Percentiles rank a stretch among this genome's conserved stretches.
phyloP scores from a whole-genome alignment of 192 early-diverging fungal species.

The Ramicandelaber brevisporus region DNA sequence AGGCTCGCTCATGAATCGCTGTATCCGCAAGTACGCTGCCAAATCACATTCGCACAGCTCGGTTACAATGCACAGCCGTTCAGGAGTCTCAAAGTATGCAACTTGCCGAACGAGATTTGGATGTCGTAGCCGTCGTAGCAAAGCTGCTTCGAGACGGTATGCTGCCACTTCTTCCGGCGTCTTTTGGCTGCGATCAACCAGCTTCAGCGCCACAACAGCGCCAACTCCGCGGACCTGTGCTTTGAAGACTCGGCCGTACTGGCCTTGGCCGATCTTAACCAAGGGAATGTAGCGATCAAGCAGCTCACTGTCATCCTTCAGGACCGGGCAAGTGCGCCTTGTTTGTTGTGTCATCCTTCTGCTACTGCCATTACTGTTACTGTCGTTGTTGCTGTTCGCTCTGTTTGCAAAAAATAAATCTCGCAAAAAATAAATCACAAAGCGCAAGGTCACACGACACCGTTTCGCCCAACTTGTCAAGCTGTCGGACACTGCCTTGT shows the following conservation, averaged over 20 bases:
- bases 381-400: too few species aligned
- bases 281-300: constrained; percentile 2
- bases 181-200: constrained; percentile 1
- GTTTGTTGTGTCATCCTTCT: too few species aligned
- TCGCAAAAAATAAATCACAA: too few species aligned
- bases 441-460: too few species aligned
- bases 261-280: constrained; percentile 2
- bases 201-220: constrained; percentile 1
- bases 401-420: too few species aligned
- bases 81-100: background rate
- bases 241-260: constrained; percentile 3
- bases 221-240: constrained; percentile 1
- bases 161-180: background rate
- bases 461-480: too few species aligned
- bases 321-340: too few species aligned
- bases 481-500: too few species aligned
- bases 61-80: constrained; percentile 2
- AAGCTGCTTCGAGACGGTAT: constrained; percentile 1
- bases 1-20: too few species aligned
- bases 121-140: constrained; percentile 1
- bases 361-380: too few species aligned
- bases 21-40: too few species aligned
- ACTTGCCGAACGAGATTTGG: constrained; percentile 2
- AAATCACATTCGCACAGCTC: constrained; percentile 5
- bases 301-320: too few species aligned